phyloP scores from a whole-genome alignment of 1,284 basidiomycete species.

The Ustilago lituana region DNA sequence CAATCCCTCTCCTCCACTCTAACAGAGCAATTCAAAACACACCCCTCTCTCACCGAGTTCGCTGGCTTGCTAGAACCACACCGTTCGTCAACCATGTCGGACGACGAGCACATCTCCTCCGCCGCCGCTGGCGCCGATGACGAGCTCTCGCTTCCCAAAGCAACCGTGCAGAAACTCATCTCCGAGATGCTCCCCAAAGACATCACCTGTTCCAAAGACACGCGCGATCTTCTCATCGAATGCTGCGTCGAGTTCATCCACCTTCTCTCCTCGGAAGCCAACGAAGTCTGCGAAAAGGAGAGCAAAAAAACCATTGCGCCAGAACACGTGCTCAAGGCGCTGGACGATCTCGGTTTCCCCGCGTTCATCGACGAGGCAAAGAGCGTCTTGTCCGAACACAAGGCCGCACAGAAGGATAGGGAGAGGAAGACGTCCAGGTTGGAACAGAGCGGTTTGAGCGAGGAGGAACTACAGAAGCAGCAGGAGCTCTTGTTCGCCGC shows the following conservation, averaged over 20 bases:
- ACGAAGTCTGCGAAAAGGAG: constrained; percentile 96
- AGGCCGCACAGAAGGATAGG: constrained; percentile 82
- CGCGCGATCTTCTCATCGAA: constrained; percentile 93
- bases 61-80: not conserved
- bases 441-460: constrained; percentile 87
- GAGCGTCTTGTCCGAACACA: constrained; percentile 91
- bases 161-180: constrained; percentile 97
- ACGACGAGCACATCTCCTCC: constrained; percentile 76
- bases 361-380: constrained; percentile 86
- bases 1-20: too few relatives aligned
- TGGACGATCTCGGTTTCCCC: constrained; percentile 92
- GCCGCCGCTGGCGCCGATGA: constrained; percentile 77
- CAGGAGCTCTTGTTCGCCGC: constrained; percentile 92
- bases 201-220: constrained; percentile 92
- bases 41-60: not conserved
- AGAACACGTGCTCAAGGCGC: constrained; percentile 91
- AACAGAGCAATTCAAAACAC: too few relatives aligned
- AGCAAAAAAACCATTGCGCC: constrained; percentile 99
- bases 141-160: constrained; percentile 93
- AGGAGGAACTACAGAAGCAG: constrained; percentile 85
- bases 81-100: constrained; percentile 74
- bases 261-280: constrained; percentile 94
- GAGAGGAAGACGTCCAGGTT: constrained; percentile 77
- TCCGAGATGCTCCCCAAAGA: constrained; percentile 87
- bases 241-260: constrained; percentile 99